Percentiles rank a stretch among this genome's conserved stretches.
Evolutionary conservation across 1,284 basidiomycete genomes (phyloP).

Genomic region (Pascua sp.): DNA sequence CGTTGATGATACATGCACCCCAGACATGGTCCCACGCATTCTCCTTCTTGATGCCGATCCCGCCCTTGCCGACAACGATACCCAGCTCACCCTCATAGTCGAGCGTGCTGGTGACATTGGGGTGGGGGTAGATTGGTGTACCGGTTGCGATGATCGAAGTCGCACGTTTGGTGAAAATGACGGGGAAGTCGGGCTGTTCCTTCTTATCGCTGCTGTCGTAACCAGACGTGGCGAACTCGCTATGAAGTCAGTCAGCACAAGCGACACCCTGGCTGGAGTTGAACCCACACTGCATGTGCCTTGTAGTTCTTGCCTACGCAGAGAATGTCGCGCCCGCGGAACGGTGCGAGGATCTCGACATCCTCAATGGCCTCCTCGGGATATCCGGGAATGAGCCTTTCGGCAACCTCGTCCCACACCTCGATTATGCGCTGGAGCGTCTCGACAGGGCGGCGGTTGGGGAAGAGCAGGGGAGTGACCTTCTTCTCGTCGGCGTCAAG

Average conservation of each 20-base stretch:
- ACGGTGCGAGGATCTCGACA: slow-evolving; percentile 29
- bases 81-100: slow-evolving; percentile 47
- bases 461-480: slow-evolving; percentile 24
- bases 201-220: slow-evolving; percentile 36
- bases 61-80: slow-evolving; percentile 43
- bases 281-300: slow-evolving; percentile 29
- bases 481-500: slow-evolving; percentile 12
- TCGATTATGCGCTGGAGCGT: slow-evolving; percentile 21
- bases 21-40: slow-evolving; percentile 46
- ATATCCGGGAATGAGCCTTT: too few species aligned
- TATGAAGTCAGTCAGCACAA: not conserved
- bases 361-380: slow-evolving; percentile 15
- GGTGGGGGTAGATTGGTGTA: slow-evolving; percentile 38
- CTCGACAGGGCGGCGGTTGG: slow-evolving; percentile 21
- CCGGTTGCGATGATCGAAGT: slow-evolving; percentile 35
- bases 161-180: slow-evolving; percentile 45
- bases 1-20: slow-evolving; percentile 38
- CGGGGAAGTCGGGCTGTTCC: slow-evolving; percentile 34
- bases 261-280: too few species aligned
- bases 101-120: slow-evolving; percentile 32
- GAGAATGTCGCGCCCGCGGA: slow-evolving; percentile 26
- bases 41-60: slow-evolving; percentile 36
- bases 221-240: slow-evolving; percentile 35
- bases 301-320: slow-evolving; percentile 37
- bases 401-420: too few species aligned